A percentile compares a stretch with the other conserved stretches of the same genome.
These are phyloP conservation scores for Oenanthe sinensis DNA, from an alignment of 129 eudicot species.

Conservation along the genomic window DNA sequence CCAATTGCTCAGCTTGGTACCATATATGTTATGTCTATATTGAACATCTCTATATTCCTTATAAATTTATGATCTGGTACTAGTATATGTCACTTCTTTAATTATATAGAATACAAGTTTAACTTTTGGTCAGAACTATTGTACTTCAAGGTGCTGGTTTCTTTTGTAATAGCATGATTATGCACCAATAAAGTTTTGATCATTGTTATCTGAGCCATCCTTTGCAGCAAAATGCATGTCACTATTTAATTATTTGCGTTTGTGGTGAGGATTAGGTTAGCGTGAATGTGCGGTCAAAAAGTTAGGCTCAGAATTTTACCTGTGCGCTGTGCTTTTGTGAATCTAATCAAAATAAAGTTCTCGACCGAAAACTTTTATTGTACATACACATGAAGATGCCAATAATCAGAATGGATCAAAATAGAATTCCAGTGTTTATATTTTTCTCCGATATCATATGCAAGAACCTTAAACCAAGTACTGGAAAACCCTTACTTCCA, in stretches of 20 bases:
- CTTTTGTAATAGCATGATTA: neutral
- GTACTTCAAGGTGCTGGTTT: neutral
- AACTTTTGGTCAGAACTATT: neutral
- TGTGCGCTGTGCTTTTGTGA: too few species aligned
- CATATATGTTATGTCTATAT: neutral
- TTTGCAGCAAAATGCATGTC: neutral
- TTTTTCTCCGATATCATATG: too few species aligned
- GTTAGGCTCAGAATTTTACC: too few species aligned
- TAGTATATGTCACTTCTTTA: neutral
- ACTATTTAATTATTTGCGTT: neutral
- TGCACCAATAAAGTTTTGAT: conserved; percentile 1
- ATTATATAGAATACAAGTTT: neutral
- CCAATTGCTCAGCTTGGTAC: conserved; percentile 18
- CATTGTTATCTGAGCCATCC: neutral
- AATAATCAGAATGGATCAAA: neutral
- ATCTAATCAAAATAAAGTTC: too few species aligned
- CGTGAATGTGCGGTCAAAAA: too few species aligned
- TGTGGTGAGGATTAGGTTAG: neutral
- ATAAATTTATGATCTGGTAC: conserved; percentile 1
- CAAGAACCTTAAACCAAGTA: neutral
- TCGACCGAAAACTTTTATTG: too few species aligned
- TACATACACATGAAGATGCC: too few species aligned
- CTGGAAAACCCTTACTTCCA: too few species aligned
- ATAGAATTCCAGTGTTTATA: neutral
- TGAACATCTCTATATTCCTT: neutral